These are phyloP conservation scores for Carallia pectinifolia DNA, from an alignment of 345 rosid species.

Conservation along the genomic window DNA sequence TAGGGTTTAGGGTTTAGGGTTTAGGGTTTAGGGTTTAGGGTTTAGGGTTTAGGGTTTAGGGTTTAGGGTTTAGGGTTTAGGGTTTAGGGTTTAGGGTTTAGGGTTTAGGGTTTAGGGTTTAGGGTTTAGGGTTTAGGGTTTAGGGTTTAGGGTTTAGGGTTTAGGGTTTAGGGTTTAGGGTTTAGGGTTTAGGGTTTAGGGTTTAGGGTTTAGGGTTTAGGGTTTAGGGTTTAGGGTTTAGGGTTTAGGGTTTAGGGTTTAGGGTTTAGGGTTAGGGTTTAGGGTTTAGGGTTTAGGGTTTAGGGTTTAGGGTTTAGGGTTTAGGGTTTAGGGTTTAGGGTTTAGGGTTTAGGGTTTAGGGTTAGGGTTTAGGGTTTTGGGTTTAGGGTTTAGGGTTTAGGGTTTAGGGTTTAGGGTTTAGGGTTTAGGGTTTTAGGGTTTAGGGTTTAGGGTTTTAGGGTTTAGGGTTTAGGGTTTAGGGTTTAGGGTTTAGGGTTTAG, in stretches of 20 bases:
- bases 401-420: too few species aligned
- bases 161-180: constrained; percentile 15
- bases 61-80: constrained; percentile 9
- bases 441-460: constrained; percentile 3
- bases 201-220: constrained; percentile 14
- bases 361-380: too few species aligned
- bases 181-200: constrained; percentile 14
- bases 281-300: too few species aligned
- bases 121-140: constrained; percentile 14
- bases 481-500: constrained; percentile 10
- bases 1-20: too few species aligned
- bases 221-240: constrained; percentile 3
- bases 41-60: too few species aligned
- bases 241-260: constrained; percentile 8
- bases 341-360: constrained; percentile 5
- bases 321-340: too few species aligned
- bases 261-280: constrained; percentile 7
- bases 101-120: constrained; percentile 13
- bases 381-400: too few species aligned
- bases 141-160: constrained; percentile 7
- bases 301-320: too few species aligned
- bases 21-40: too few species aligned
- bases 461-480: constrained; percentile 14
- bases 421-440: constrained; percentile 5
- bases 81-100: constrained; percentile 4